A percentile compares a stretch with the other conserved stretches of the same genome.
Conservation (phyloP, 495 filamentous ascomycete genomes). For the Penicillium alfredii region DNA sequence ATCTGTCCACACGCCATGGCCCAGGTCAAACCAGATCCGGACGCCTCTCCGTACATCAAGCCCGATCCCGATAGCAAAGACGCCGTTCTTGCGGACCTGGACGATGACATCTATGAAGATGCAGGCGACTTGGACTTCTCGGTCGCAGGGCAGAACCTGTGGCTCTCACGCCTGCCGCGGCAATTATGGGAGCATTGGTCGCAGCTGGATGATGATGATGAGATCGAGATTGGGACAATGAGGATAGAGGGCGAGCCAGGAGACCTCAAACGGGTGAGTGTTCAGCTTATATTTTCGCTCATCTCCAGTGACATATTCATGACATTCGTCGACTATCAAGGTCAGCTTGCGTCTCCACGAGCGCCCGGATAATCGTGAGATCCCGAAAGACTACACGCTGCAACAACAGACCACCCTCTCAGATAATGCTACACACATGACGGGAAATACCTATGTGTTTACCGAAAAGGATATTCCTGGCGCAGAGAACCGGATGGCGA, state of each 20-base stretch:
- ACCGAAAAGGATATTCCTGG: slow-evolving; percentile 27
- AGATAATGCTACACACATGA: slow-evolving; percentile 42
- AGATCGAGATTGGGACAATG: slow-evolving; percentile 69
- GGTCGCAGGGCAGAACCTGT: slow-evolving; percentile 51
- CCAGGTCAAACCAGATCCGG: slow-evolving; percentile 38
- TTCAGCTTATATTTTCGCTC: neutral
- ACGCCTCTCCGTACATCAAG: slow-evolving; percentile 54
- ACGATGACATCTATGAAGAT: slow-evolving; percentile 79
- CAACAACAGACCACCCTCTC: slow-evolving; percentile 48
- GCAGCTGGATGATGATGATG: slow-evolving; percentile 52
- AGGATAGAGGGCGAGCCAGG: slow-evolving; percentile 53
- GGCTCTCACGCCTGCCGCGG: slow-evolving; percentile 70
- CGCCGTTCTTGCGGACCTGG: slow-evolving; percentile 51
- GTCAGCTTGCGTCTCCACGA: slow-evolving; percentile 50
- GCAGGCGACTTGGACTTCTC: slow-evolving; percentile 79
- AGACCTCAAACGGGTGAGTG: slow-evolving; percentile 48
- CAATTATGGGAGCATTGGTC: slow-evolving; percentile 69
- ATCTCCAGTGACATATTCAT: neutral
- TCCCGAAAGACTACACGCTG: slow-evolving; percentile 81
- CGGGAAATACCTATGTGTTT: slow-evolving; percentile 68
- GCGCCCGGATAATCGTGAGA: slow-evolving; percentile 51
- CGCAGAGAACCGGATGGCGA: slow-evolving; percentile 35
- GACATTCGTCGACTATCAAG: slow-evolving; percentile 14
- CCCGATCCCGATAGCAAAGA: slow-evolving; percentile 57
- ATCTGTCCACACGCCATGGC: slow-evolving; percentile 16